phyloP scores from a whole-genome alignment of 179 eudicot species.

The Dionaea muscipula region DNA sequence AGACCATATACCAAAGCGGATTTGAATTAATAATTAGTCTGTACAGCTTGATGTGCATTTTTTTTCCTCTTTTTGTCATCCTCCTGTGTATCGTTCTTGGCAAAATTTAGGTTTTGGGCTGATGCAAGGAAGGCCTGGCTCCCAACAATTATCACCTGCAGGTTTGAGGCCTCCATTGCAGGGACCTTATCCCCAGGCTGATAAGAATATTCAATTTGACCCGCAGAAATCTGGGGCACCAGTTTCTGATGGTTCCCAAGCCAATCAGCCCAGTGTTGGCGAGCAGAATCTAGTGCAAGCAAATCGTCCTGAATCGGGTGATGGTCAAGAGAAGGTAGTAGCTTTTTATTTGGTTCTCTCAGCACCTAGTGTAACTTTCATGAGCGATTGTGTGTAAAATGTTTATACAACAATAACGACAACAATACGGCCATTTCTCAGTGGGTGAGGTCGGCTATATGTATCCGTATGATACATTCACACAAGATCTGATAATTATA shows the following conservation, averaged over 20 bases:
- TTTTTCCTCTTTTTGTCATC: background rate
- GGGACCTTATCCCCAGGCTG: constrained; percentile 33
- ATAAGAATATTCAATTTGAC: constrained; percentile 32
- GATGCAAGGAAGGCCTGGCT: constrained; percentile 33
- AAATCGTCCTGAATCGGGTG: constrained; percentile 50
- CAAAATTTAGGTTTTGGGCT: constrained; percentile 49
- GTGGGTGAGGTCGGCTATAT: no score
- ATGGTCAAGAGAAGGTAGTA: constrained; percentile 59
- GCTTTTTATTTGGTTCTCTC: background rate
- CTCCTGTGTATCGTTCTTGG: background rate
- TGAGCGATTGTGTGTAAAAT: background rate
- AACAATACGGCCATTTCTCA: no score
- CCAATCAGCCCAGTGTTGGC: constrained; percentile 38
- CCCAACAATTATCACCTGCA: constrained; percentile 32
- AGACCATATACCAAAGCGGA: background rate
- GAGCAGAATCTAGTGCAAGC: constrained; percentile 48
- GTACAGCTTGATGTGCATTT: background rate
- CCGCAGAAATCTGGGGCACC: constrained; percentile 49
- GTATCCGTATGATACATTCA: no score
- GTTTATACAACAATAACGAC: no score
- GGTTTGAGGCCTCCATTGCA: constrained; percentile 47
- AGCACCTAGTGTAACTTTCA: background rate
- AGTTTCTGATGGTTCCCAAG: constrained; percentile 47
- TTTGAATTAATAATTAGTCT: background rate
- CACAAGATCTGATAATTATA: no score